Base-by-base conservation (phyloP, 2,329 filamentous ascomycete species). In the Phialophora verrucosa region DNA sequence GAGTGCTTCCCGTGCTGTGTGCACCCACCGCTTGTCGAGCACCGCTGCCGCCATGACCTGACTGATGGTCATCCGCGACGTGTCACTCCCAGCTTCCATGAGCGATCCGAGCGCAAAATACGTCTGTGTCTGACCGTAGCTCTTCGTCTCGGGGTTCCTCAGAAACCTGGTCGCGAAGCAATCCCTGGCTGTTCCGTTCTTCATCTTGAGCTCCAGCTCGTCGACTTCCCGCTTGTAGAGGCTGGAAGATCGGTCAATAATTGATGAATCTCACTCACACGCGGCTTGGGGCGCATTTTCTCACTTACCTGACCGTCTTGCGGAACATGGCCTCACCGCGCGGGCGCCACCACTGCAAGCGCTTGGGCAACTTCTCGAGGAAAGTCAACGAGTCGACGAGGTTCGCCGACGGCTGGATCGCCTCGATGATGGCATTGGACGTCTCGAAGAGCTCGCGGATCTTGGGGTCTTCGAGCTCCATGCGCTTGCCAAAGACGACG, bases 81-180 rank as follows among this genome's bases (percentile, higher is more conserved):
- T 85, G 67, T 85, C 83, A 4, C 78, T 83, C 31, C 83, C 80
- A 11, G 82, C 83, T 31, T 83, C 83, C 64, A 83, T 75, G 10
- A 82, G 70, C 17, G 76, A 74, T 63, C 77, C 75, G 2, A 69
- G 62, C 4, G 76, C 75, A 27, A 79, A 71, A 38, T 80, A 81
- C 77, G 80, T 81, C n/a, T 74, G 73, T 31, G 80, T 75, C 25
- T 78, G 73, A 1, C 79, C 75, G 32, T 67, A 3, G 75, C 77
- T 3, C 65, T 72, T 69, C 72, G 80, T 61, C 74, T 74, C 8
- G 62, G 73, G 31, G 71, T 72, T 25, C 59, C 57, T 29, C 75
- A 70, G 8, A 78, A 69, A 57, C 78, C 72, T 5, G 73, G 70
- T 63, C 79, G 78, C 47, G 76, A 75, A 14, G 77, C 74, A 66